Evolutionary conservation across 306 rosid species (phyloP), one percentile per base, ranked within the genome.

Genomic region (Fagus sylvatica): DNA sequence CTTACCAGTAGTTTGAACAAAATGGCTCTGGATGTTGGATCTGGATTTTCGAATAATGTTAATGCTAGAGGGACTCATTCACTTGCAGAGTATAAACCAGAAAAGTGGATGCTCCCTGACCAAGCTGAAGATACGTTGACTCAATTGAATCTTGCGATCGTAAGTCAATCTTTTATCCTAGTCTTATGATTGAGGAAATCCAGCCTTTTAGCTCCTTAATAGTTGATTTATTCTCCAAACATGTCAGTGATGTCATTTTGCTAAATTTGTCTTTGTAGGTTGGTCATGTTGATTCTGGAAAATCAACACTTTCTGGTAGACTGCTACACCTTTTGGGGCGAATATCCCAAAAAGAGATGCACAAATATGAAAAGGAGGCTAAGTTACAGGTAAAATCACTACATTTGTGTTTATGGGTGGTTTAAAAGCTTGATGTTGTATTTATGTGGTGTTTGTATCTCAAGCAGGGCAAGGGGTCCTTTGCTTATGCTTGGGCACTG

Each of bases 201-300:
- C 73, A 41, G 69, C 30, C 28, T 7, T 36, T 67, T 30, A 33
- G 40, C 62, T 80, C n/a, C 54, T 73, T 22, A 2, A 17, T 5
- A 43, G 32, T 34, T 59, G 79, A 7, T 64, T 69, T 78, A 28
- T 54, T 60, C 41, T 76, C 70, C 43, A 43, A 51, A 78, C 39
- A 53, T 73, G 74, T 80, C 41, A 73, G 13, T 60, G 51, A 66
- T 67, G 41, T 3, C 48, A 36, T 19, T n/a, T 54, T 9, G 12
- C 84, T 75, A 51, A 72, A 81, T 74, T 61, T 89, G 69, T 83
- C 69, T 55, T 78, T 87, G 83, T 82, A 95, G 99, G 97, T 95
- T 81, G 99, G 99, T 49, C 99, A 95, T 80, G 99, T 95, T 82
- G 99, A 95, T 90, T 91, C 99, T 77, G 99, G 99, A 83, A 95